phyloP scores from a whole-genome alignment of 441 rosid species.

The Adansonia madagascariensis region DNA sequence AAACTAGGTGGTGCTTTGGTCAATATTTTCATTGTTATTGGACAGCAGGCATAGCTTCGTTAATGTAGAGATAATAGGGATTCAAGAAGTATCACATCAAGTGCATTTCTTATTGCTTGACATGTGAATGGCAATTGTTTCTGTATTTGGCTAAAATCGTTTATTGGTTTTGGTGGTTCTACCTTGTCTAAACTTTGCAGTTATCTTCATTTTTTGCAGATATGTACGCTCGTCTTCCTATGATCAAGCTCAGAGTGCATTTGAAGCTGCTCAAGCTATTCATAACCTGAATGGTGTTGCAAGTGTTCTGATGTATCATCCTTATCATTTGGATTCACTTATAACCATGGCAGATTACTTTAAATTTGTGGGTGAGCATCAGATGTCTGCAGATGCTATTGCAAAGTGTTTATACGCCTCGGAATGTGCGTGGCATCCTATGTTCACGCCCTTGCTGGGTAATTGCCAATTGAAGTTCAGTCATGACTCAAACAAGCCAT shows the following conservation, averaged over 20 bases:
- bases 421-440: conserved; percentile 92
- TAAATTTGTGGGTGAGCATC: conserved; percentile 78
- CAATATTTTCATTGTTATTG: not conserved
- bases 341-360: conserved; percentile 91
- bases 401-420: conserved; percentile 79
- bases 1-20: not conserved
- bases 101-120: not conserved
- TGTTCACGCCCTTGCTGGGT: conserved; percentile 76
- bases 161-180: conserved; percentile 21
- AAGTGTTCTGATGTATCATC: conserved; percentile 61
- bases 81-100: not conserved
- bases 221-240: conserved; percentile 65
- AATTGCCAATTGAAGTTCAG: conserved; percentile 73
- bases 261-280: conserved; percentile 81
- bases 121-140: not conserved
- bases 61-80: not conserved
- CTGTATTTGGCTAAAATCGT: not conserved
- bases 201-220: conserved; percentile 36
- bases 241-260: conserved; percentile 70
- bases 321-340: conserved; percentile 87
- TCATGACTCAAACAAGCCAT: conserved; percentile 78
- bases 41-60: not conserved
- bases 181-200: conserved; percentile 21
- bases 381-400: conserved; percentile 80
- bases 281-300: conserved; percentile 86